Percentiles rank a stretch among this genome's conserved stretches.
Evolutionary conservation across 176 grass and related monocot species (phyloP).

Genomic region (Saccharum officinarum): DNA sequence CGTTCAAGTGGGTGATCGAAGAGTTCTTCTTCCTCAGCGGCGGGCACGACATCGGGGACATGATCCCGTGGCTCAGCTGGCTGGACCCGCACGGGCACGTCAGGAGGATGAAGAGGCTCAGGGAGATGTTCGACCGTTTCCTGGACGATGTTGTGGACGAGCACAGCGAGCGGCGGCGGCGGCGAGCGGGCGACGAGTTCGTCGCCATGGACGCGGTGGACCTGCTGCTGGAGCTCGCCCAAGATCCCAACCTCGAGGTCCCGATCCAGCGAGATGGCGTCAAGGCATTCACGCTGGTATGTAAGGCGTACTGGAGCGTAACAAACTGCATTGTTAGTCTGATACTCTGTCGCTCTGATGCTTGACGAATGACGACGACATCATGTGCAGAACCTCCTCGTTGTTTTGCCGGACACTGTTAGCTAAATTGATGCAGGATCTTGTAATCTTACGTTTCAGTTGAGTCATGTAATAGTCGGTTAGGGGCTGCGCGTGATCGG

Average conservation of each 20-base stretch:
- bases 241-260: slow-evolving; percentile 48
- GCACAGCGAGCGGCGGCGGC: slow-evolving; percentile 46
- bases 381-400: too few relatives aligned
- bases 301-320: too few relatives aligned
- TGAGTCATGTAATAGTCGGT: too few relatives aligned
- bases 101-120: slow-evolving; percentile 48
- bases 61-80: neutral
- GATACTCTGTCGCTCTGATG: too few relatives aligned
- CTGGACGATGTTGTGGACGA: slow-evolving; percentile 56
- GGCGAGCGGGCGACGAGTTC: slow-evolving; percentile 32
- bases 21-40: neutral
- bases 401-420: too few relatives aligned
- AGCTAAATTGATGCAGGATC: too few relatives aligned
- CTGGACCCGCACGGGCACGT: slow-evolving; percentile 38
- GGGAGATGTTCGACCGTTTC: slow-evolving; percentile 48
- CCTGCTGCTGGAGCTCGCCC: slow-evolving; percentile 47
- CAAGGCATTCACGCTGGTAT: slow-evolving; percentile 3
- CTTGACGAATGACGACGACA: too few relatives aligned
- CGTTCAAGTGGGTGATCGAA: neutral
- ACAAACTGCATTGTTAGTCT: too few relatives aligned
- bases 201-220: slow-evolving; percentile 56
- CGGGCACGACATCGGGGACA: neutral
- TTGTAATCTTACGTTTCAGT: too few relatives aligned
- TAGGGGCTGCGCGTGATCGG: too few relatives aligned
- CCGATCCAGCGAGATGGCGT: slow-evolving; percentile 39